A percentile compares a stretch with the other conserved stretches of the same genome.
These are phyloP conservation scores for Sarocladium kiliense DNA, from an alignment of 2,329 filamentous ascomycete species.

Conservation along the genomic window DNA sequence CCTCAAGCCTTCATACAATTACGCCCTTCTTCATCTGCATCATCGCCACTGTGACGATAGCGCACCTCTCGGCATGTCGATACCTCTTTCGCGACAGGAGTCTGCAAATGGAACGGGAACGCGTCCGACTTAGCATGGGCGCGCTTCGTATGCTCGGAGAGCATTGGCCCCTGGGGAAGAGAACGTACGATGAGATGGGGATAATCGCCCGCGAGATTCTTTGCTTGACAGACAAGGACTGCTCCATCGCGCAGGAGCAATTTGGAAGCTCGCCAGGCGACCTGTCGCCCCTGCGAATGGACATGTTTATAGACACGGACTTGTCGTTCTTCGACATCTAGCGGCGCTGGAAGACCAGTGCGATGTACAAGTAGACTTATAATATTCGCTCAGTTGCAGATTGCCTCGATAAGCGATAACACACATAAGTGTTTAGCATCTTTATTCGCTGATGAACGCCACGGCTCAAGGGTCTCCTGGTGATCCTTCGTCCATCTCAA, in stretches of 20 bases:
- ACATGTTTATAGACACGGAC: not conserved
- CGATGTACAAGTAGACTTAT: too few species aligned
- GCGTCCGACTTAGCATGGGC: constrained; percentile 5
- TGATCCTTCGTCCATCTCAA: too few species aligned
- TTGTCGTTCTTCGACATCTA: not conserved
- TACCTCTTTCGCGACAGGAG: constrained; percentile 4
- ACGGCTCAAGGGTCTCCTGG: too few species aligned
- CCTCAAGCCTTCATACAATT: not conserved
- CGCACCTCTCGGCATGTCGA: constrained; percentile 8
- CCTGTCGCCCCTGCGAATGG: not conserved
- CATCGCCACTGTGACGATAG: constrained; percentile 6
- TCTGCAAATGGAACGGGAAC: constrained; percentile 6
- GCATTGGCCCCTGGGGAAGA: constrained; percentile 8
- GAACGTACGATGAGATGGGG: constrained; percentile 9
- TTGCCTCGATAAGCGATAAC: too few species aligned
- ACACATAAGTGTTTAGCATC: too few species aligned
- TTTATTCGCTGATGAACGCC: too few species aligned
- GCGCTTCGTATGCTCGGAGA: constrained; percentile 5
- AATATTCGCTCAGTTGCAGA: too few species aligned
- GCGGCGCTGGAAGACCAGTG: too few species aligned
- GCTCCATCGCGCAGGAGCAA: not conserved
- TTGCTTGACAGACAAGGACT: constrained; percentile 6
- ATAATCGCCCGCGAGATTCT: constrained; percentile 8
- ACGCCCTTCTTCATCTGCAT: constrained; percentile 9
- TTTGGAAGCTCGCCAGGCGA: not conserved